phyloP scores from a whole-genome alignment of 164 flowering plant species.

The Pachysandra terminalis region DNA sequence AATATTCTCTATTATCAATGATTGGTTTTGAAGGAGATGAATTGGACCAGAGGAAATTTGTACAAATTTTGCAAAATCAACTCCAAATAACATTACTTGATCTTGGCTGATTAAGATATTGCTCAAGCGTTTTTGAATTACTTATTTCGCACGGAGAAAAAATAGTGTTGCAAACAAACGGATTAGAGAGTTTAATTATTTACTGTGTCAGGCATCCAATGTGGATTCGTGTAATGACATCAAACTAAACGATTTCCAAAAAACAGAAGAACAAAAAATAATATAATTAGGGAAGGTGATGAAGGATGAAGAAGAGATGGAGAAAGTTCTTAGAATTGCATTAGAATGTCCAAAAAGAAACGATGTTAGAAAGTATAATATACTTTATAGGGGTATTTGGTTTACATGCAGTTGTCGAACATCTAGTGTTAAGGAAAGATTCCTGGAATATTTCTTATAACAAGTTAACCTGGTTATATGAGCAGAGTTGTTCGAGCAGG shows the following conservation, averaged over 20 bases:
- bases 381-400: background rate
- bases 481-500: background rate
- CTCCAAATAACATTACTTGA: too few relatives aligned
- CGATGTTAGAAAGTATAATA: background rate
- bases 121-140: background rate
- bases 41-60: too few relatives aligned
- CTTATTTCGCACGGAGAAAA: background rate
- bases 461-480: background rate
- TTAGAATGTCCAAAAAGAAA: background rate
- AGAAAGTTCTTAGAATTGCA: background rate
- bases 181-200: background rate
- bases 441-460: background rate
- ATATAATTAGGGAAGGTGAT: background rate
- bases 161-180: too few relatives aligned
- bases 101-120: too few relatives aligned
- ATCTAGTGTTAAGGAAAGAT: background rate
- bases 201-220: too few relatives aligned
- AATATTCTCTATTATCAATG: too few relatives aligned
- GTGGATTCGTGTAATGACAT: background rate
- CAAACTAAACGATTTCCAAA: background rate
- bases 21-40: too few relatives aligned
- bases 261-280: too few relatives aligned
- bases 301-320: background rate
- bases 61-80: too few relatives aligned
- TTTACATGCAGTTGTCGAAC: background rate